phyloP scores from a whole-genome alignment of 208 protist species.

The Leptomonas pyrrhocoris region DNA sequence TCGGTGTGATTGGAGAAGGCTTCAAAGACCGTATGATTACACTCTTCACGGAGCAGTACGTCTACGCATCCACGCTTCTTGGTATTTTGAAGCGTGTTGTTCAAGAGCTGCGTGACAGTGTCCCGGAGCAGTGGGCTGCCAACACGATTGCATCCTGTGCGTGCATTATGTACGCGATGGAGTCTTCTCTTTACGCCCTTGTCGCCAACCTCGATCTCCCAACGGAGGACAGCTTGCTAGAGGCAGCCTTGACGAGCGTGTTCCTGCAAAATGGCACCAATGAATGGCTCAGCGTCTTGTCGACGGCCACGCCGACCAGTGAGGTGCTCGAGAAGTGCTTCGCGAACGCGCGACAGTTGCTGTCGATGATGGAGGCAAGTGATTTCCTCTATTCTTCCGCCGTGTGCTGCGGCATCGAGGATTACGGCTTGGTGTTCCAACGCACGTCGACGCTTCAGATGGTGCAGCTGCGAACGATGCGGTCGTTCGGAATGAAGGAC shows the following conservation, averaged over 20 bases:
- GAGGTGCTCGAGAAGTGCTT: conserved; percentile 60
- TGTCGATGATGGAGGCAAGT: conserved; percentile 68
- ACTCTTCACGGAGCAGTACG: conserved; percentile 87
- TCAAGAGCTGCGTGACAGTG: conserved; percentile 58
- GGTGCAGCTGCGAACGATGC: conserved; percentile 68
- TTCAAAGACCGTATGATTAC: conserved; percentile 85
- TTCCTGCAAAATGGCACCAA: conserved; percentile 68
- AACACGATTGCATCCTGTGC: conserved; percentile 63
- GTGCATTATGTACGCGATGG: conserved; percentile 85
- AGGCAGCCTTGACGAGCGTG: conserved; percentile 64
- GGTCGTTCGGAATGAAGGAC: conserved; percentile 65
- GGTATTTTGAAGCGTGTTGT: conserved; percentile 77
- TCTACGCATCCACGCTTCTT: conserved; percentile 73
- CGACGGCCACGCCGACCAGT: conserved; percentile 58
- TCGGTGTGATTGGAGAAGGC: conserved; percentile 85
- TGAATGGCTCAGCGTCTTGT: conserved; percentile 62
- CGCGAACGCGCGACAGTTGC: conserved; percentile 41
- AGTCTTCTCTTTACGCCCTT: conserved; percentile 82
- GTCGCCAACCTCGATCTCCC: conserved; percentile 82
- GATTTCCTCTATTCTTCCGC: conserved; percentile 82
- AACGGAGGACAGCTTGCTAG: conserved; percentile 81
- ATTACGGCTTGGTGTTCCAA: conserved; percentile 86
- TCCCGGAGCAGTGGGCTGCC: conserved; percentile 54
- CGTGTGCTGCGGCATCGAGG: conserved; percentile 85
- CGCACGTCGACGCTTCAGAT: conserved; percentile 84